Evolutionary conservation across 352 stramenopile genomes (phyloP), one percentile per base, ranked within the genome.

Genomic region (Aphanomyces euteiches): DNA sequence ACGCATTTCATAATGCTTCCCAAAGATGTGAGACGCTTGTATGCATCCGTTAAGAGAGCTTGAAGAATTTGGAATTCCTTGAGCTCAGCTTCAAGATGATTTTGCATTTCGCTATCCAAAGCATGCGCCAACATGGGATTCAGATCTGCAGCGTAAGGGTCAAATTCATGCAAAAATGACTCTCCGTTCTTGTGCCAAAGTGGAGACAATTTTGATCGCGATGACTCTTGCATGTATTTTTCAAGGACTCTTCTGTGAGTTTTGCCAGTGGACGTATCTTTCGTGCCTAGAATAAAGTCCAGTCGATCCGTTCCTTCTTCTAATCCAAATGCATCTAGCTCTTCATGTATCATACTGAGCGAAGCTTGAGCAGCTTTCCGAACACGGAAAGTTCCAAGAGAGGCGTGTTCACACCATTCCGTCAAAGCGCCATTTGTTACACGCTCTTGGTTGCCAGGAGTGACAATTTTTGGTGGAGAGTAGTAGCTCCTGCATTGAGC

Each of bases 1-100:
- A 70, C 64, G 36, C 64, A 76, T 40, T 81, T 80, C 82, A 89
- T 93, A 72, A 95, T 93, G 60, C 85, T 92, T 21, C 88, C 74
- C 34, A 95, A 66, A 8, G 88, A 95, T 7, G 78, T 48, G n/a
- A 94, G 64, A 19, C 85, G 78, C 15, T 78, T 84, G 53, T 87
- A 74, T 3, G 88, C 81, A 21, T 79, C 79, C 13, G 79, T 69
- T 8, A 93, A 68, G 0, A 80, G 83, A 38, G 54, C 61, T 19
- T 86, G 75, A 0, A 93, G 78, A 41, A 80, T 64, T 15, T 64
- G 56, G 17, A 88, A 76, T 17, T 91, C 81, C 21, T 56, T 15
- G 38, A 87, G 79, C 12, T 78, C 69, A n/a, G 73, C 47, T 19
- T 79, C 77, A 41, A 95, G 66, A 12, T 76, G 58, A 19, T 80